phyloP scores from a whole-genome alignment of 805 yeast genomes.

The Saturnispora sanitii region DNA sequence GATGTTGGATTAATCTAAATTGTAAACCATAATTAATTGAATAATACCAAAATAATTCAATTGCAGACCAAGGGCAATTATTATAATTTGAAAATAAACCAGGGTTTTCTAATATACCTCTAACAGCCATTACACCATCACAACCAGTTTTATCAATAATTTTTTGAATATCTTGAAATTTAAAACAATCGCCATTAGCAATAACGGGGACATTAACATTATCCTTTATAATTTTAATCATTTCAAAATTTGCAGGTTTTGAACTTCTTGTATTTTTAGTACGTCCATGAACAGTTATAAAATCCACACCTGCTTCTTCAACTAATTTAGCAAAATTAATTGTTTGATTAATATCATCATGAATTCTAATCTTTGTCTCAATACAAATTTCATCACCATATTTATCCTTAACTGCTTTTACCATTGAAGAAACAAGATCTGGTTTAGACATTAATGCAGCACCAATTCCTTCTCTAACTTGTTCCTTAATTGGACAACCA shows the following conservation, averaged over 20 bases:
- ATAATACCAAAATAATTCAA: slow-evolving; percentile 76
- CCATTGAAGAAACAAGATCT: slow-evolving; percentile 75
- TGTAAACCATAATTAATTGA: slow-evolving; percentile 77
- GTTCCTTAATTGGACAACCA: slow-evolving; percentile 96
- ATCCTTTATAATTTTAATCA: slow-evolving; percentile 56
- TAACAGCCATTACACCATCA: slow-evolving; percentile 92
- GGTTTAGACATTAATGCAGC: slow-evolving; percentile 87
- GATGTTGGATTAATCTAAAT: slow-evolving; percentile 77
- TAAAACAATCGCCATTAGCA: slow-evolving; percentile 95
- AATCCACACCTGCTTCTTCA: slow-evolving; percentile 85
- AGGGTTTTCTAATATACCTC: slow-evolving; percentile 83
- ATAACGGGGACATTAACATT: slow-evolving; percentile 67
- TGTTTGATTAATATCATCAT: slow-evolving; percentile 64
- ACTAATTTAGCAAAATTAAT: slow-evolving; percentile 59
- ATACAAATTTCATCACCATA: slow-evolving; percentile 66
- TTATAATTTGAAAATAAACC: slow-evolving; percentile 70
- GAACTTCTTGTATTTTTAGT: slow-evolving; percentile 78
- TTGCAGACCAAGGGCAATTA: slow-evolving; percentile 81
- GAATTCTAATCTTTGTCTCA: slow-evolving; percentile 90
- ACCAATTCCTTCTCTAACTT: slow-evolving; percentile 91
- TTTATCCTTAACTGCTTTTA: slow-evolving; percentile 64
- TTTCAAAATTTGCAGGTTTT: slow-evolving; percentile 73
- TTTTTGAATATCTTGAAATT: slow-evolving; percentile 48
- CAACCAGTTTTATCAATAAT: slow-evolving; percentile 63
- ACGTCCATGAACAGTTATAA: slow-evolving; percentile 90